Conservation (phyloP, 208 protist genomes). For the Trypanosoma vivax region DNA sequence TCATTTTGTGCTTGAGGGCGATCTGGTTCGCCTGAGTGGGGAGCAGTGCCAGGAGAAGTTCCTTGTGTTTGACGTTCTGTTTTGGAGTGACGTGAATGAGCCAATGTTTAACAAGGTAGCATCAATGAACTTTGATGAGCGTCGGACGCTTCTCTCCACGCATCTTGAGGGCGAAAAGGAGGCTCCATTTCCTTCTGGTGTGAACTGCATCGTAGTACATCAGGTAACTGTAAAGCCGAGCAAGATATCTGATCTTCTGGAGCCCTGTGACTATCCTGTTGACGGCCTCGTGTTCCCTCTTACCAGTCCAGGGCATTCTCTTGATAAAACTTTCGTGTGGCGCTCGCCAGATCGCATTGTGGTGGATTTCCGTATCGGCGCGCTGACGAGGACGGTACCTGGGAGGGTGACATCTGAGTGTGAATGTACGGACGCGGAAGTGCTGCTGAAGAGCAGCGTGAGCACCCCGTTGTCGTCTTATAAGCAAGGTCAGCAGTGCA, state of each 20-base stretch:
- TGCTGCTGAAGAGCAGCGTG: neutral
- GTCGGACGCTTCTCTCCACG: constrained; percentile 41
- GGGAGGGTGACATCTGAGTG: neutral
- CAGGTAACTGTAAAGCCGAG: constrained; percentile 43
- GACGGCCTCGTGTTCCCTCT: constrained; percentile 80
- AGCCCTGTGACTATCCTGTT: constrained; percentile 52
- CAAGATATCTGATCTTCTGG: constrained; percentile 45
- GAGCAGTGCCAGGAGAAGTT: constrained; percentile 63
- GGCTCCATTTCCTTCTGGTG: constrained; percentile 29
- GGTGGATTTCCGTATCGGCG: constrained; percentile 74
- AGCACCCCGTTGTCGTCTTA: too few species aligned
- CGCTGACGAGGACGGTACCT: constrained; percentile 13
- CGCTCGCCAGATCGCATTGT: constrained; percentile 55
- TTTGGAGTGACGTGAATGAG: constrained; percentile 50
- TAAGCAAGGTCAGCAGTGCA: constrained; percentile 12
- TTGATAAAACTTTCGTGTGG: constrained; percentile 65
- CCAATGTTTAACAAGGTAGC: constrained; percentile 43
- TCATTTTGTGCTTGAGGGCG: constrained; percentile 67
- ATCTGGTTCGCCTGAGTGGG: constrained; percentile 37
- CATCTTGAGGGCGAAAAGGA: constrained; percentile 44
- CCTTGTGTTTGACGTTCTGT: constrained; percentile 68
- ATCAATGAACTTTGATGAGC: constrained; percentile 54
- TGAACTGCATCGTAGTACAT: constrained; percentile 62
- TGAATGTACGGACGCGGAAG: constrained; percentile 8
- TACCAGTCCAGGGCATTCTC: constrained; percentile 28